Percentiles rank a stretch among this genome's conserved stretches.
Evolutionary conservation across 208 protist genomes (phyloP).

Genomic region (Wallacemonas sp.): DNA sequence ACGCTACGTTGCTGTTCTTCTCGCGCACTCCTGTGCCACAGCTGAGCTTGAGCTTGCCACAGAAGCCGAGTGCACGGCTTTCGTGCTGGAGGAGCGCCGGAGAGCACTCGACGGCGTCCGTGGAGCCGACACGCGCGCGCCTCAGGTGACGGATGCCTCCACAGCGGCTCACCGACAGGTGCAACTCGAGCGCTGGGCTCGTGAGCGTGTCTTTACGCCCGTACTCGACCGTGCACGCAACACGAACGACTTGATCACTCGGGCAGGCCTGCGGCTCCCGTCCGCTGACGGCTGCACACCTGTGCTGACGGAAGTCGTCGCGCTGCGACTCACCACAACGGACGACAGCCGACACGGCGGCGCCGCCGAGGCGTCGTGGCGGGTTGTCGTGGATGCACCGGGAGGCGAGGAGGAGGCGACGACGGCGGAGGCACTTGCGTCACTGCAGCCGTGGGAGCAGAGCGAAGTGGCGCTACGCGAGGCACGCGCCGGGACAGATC

Average conservation of each 20-base stretch:
- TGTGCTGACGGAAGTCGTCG: constrained; percentile 1
- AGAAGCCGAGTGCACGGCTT: too few species aligned
- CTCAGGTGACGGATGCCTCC: too few species aligned
- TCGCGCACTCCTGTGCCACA: constrained; percentile 15
- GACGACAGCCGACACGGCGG: too few species aligned
- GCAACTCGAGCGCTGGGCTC: not conserved
- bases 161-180: too few species aligned
- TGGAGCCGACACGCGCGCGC: too few species aligned
- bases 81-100: not conserved
- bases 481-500: not conserved
- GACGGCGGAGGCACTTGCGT: not conserved
- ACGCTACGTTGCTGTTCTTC: constrained; percentile 46
- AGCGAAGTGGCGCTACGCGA: not conserved
- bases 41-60: too few species aligned
- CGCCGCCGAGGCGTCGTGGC: too few species aligned
- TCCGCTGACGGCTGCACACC: not conserved
- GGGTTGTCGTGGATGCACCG: not conserved
- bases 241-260: constrained; percentile 14
- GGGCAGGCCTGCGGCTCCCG: not conserved
- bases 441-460: constrained; percentile 6
- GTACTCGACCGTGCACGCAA: constrained; percentile 23
- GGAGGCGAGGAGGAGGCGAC: not conserved
- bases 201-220: constrained; percentile 21
- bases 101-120: not conserved
- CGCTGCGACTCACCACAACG: constrained; percentile 8